These are phyloP conservation scores for Diplosphaera chodatii DNA, from an alignment of 139 green algal species.

Conservation along the genomic window DNA sequence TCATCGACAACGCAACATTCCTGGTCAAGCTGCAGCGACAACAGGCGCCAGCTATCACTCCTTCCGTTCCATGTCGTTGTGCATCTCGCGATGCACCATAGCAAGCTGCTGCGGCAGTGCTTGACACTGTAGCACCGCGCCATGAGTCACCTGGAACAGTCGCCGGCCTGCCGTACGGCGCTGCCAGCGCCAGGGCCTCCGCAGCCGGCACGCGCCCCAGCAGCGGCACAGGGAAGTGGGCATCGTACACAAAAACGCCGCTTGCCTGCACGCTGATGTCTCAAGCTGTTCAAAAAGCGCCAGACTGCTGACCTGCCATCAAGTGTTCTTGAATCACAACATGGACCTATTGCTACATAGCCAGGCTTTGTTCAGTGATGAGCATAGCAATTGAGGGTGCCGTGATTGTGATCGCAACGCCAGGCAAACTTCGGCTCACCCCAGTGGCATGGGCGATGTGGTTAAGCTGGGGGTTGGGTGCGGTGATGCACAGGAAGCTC, in stretches of 20 bases:
- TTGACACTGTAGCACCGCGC: no score
- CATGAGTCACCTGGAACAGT: not conserved
- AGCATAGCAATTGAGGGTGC: no score
- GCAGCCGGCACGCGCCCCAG: not conserved
- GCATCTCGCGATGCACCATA: no score
- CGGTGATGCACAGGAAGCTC: constrained; percentile 10
- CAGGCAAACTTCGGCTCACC: no score
- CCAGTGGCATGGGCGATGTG: not conserved
- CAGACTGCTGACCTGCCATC: not conserved
- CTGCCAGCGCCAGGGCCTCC: not conserved
- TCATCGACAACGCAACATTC: no score
- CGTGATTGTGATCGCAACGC: no score
- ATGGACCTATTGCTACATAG: no score
- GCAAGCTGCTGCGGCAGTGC: no score
- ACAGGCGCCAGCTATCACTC: no score
- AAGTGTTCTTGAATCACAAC: not conserved
- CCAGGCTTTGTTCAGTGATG: no score
- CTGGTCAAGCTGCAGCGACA: no score
- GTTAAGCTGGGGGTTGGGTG: not conserved
- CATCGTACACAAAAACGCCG: not conserved
- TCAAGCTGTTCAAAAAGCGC: not conserved
- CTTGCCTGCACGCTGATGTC: not conserved
- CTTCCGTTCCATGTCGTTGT: no score
- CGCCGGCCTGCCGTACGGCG: not conserved
- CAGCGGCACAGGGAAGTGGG: not conserved